These are phyloP conservation scores for Thelephora ganbajun DNA, from an alignment of 768 basidiomycete species.

Conservation along the genomic window DNA sequence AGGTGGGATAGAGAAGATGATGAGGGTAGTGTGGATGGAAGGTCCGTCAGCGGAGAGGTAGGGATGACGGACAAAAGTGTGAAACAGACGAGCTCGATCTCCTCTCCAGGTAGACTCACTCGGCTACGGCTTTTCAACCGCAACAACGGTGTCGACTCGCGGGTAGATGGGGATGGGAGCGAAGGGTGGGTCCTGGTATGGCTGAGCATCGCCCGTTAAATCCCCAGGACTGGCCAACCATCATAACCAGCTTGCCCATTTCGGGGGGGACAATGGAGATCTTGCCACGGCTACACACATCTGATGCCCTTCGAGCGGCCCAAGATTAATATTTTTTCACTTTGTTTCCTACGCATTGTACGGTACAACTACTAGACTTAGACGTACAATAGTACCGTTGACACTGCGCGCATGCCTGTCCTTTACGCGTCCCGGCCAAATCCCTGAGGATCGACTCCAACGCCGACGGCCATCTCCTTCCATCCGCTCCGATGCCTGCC, in stretches of 20 bases:
- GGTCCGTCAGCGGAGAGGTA: constrained; percentile 13
- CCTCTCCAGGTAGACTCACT: no score
- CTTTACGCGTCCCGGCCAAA: background rate
- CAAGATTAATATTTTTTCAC: background rate
- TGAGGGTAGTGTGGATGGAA: constrained; percentile 14
- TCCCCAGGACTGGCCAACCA: background rate
- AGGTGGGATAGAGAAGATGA: constrained; percentile 11
- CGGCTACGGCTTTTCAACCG: no score
- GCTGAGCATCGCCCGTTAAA: no score
- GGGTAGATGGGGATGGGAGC: background rate
- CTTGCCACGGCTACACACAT: constrained; percentile 10
- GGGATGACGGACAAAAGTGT: constrained; percentile 8
- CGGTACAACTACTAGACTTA: no score
- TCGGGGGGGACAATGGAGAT: constrained; percentile 17
- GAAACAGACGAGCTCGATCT: no score
- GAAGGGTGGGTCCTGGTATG: no score
- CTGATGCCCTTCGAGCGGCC: background rate
- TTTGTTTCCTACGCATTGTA: background rate
- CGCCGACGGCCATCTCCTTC: constrained; percentile 2
- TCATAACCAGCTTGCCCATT: constrained; percentile 12
- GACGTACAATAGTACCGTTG: background rate
- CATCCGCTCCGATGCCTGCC: constrained; percentile 24
- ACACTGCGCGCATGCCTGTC: background rate
- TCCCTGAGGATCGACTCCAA: background rate
- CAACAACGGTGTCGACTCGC: no score